A percentile compares a stretch with the other conserved stretches of the same genome.
phyloP scores from a whole-genome alignment of 352 stramenopile species.

The Globisporangium heterothallicum region DNA sequence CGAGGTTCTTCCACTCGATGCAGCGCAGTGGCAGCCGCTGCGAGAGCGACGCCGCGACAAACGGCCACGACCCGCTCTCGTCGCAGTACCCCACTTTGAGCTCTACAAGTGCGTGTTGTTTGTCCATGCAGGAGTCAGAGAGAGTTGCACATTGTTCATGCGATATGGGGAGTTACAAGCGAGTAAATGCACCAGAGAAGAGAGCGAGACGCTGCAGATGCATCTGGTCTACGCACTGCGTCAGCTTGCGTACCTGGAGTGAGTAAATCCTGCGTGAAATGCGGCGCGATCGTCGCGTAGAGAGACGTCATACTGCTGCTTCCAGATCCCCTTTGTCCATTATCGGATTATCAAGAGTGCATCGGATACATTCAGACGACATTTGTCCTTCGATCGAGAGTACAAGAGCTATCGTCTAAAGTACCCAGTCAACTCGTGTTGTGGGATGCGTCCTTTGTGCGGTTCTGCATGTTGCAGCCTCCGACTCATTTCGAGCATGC shows the following conservation, averaged over 20 bases:
- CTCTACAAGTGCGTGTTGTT: too few relatives aligned
- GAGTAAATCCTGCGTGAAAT: constrained; percentile 64
- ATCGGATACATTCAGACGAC: not conserved
- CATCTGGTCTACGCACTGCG: not conserved
- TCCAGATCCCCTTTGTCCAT: not conserved
- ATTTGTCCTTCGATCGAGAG: not conserved
- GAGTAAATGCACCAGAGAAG: not conserved
- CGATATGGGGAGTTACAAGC: not conserved
- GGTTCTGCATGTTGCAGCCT: too few relatives aligned
- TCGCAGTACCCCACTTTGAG: constrained; percentile 70
- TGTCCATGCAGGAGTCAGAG: too few relatives aligned
- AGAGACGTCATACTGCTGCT: constrained; percentile 45
- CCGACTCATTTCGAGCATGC: too few relatives aligned
- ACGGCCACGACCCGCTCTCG: constrained; percentile 76
- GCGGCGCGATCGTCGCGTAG: constrained; percentile 60
- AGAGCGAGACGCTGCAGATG: not conserved
- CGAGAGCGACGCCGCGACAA: constrained; percentile 54
- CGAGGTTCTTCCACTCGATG: constrained; percentile 81
- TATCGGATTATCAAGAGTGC: not conserved
- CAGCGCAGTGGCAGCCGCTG: constrained; percentile 61
- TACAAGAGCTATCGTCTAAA: not conserved
- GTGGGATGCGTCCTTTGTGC: too few relatives aligned
- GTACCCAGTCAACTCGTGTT: too few relatives aligned
- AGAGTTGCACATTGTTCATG: too few relatives aligned
- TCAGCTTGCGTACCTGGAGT: constrained; percentile 26